Evolutionary conservation across 305 asterid species (phyloP).

Genomic region (Fraxinus sp.): DNA sequence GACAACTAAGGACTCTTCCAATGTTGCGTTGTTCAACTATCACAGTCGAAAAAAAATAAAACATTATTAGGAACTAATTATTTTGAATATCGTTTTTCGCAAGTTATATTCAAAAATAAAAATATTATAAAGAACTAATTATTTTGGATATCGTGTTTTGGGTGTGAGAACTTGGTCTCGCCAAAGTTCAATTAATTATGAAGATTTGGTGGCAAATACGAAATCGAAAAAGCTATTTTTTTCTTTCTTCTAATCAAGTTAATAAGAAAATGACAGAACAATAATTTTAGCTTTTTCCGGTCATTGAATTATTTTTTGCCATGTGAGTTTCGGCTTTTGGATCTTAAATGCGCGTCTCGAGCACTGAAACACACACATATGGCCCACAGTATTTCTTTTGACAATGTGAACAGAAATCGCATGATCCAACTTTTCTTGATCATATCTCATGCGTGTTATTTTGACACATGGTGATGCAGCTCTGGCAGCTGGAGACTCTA

Average conservation of each 20-base stretch:
- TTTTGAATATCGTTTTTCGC: background rate
- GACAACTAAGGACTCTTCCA: conserved; percentile 30
- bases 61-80: background rate
- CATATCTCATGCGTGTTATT: background rate
- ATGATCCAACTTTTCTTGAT: background rate
- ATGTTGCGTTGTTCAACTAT: conserved; percentile 35
- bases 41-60: background rate
- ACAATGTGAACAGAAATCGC: background rate
- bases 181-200: too few relatives aligned
- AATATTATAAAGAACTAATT: background rate
- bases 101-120: background rate
- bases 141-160: background rate
- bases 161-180: too few relatives aligned
- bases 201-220: background rate
- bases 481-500: conserved; percentile 58
- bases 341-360: background rate
- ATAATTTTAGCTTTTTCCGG: background rate
- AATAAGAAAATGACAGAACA: background rate
- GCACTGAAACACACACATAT: background rate
- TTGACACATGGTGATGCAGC: conserved; percentile 28
- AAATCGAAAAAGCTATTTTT: background rate
- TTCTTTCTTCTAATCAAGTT: background rate
- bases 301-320: background rate
- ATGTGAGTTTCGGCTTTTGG: background rate
- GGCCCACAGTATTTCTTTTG: background rate